phyloP scores from a whole-genome alignment of 2,329 filamentous ascomycete genomes.

The Microsporum ferrugineum region DNA sequence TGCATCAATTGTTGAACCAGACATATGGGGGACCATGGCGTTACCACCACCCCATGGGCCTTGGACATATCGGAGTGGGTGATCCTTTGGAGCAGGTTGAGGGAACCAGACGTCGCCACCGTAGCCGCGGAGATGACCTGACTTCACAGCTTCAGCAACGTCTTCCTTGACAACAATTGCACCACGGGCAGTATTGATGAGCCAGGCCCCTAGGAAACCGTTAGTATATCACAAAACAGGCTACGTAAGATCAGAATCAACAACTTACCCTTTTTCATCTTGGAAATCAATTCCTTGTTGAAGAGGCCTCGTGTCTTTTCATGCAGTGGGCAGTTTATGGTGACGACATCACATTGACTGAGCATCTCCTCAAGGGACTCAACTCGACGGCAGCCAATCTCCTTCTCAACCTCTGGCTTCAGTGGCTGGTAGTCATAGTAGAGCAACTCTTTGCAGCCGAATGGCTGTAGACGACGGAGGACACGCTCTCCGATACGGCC shows the following conservation, averaged over 20 bases:
- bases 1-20: conserved; percentile 93
- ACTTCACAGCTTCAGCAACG: conserved; percentile 84
- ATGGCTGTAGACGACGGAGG: conserved; percentile 85
- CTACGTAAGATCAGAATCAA: not conserved
- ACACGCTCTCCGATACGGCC: conserved; percentile 98
- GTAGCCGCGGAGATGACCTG: conserved; percentile 55
- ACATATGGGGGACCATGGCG: conserved; percentile 99
- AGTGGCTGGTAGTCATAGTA: conserved; percentile 99
- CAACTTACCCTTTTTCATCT: conserved; percentile 87
- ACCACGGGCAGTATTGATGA: conserved; percentile 96
- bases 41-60: conserved; percentile 95
- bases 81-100: conserved; percentile 87
- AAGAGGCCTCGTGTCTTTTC: conserved; percentile 94
- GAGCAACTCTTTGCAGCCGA: conserved; percentile 98
- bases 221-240: conserved; percentile 6
- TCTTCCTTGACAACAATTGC: conserved; percentile 99
- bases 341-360: conserved; percentile 88
- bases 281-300: conserved; percentile 95
- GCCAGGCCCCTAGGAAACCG: conserved; percentile 59
- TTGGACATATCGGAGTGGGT: conserved; percentile 82
- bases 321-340: conserved; percentile 98
- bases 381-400: conserved; percentile 89
- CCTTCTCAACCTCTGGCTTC: conserved; percentile 70
- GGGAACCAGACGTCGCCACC: conserved; percentile 68
- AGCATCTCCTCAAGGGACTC: conserved; percentile 87